Conservation (phyloP, 176 grass and related monocot species). For the Themeda triandra region DNA sequence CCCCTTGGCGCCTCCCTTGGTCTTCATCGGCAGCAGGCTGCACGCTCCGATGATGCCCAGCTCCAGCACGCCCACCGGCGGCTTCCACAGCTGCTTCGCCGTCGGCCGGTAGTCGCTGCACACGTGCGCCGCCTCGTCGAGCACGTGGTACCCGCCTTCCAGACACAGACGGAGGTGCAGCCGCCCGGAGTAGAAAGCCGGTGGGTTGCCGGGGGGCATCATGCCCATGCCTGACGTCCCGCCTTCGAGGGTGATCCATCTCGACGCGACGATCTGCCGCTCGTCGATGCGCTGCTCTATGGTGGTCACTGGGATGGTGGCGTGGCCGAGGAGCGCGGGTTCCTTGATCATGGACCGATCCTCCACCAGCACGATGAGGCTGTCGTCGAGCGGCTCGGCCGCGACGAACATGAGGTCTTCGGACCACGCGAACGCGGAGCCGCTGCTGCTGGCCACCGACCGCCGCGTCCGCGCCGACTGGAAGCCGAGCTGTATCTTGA, state of each 20-base stretch:
- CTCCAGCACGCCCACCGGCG: conserved; percentile 81
- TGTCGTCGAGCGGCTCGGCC: conserved; percentile 71
- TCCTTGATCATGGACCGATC: conserved; percentile 77
- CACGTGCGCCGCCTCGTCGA: conserved; percentile 94
- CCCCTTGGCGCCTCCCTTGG: conserved; percentile 64
- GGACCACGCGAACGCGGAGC: conserved; percentile 78
- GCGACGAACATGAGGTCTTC: conserved; percentile 95
- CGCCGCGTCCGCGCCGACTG: conserved; percentile 78
- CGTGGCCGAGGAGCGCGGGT: conserved; percentile 53
- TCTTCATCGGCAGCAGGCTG: conserved; percentile 92
- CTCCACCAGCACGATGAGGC: conserved; percentile 68
- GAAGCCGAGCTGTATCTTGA: conserved; percentile 85
- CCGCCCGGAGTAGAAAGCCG: conserved; percentile 66
- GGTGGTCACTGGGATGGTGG: conserved; percentile 50
- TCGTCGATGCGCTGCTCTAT: conserved; percentile 83
- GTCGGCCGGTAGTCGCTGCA: conserved; percentile 98
- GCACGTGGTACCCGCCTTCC: conserved; percentile 91
- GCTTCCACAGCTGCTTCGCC: conserved; percentile 94
- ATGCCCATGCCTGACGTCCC: conserved; percentile 5
- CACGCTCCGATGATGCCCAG: conserved; percentile 79
- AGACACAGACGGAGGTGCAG: conserved; percentile 76
- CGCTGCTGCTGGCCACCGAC: conserved; percentile 57
- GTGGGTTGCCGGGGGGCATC: neutral
- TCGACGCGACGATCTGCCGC: conserved; percentile 64
- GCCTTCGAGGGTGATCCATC: conserved; percentile 70